A percentile compares a stretch with the other conserved stretches of the same genome.
Conservation (phyloP, 2,329 filamentous ascomycete species). For the Fusarium redolens region DNA sequence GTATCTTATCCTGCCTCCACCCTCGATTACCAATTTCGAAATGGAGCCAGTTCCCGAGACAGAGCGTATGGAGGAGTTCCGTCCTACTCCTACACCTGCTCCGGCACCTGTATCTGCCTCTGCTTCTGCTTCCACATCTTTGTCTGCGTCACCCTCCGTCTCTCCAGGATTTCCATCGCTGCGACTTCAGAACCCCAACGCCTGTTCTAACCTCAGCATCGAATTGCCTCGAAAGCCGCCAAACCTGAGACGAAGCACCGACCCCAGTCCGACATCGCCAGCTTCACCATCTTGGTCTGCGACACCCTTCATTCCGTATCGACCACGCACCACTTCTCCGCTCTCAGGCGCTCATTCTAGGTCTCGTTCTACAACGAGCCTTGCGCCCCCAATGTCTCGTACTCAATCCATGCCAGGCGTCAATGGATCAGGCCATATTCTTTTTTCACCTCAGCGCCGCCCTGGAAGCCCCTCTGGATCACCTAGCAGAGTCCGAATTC, state of each 20-base stretch:
- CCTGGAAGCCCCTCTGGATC: slow-evolving; percentile 66
- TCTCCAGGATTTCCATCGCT: slow-evolving; percentile 66
- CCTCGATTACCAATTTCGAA: slow-evolving; percentile 42
- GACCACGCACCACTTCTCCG: slow-evolving; percentile 71
- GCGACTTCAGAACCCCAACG: slow-evolving; percentile 58
- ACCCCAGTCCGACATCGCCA: slow-evolving; percentile 65
- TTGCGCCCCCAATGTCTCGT: slow-evolving; percentile 68
- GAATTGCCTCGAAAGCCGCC: slow-evolving; percentile 63
- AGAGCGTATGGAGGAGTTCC: slow-evolving; percentile 75
- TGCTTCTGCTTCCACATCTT: slow-evolving; percentile 47
- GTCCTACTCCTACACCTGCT: slow-evolving; percentile 66
- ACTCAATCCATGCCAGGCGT: slow-evolving; percentile 74
- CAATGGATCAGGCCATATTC: slow-evolving; percentile 68
- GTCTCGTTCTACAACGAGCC: slow-evolving; percentile 67
- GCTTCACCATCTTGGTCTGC: slow-evolving; percentile 60
- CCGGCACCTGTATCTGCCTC: slow-evolving; percentile 54
- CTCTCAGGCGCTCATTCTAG: slow-evolving; percentile 67
- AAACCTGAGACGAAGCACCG: slow-evolving; percentile 67
- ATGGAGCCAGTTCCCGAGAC: slow-evolving; percentile 78
- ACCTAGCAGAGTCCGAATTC: slow-evolving; percentile 62
- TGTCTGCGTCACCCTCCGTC: slow-evolving; percentile 52
- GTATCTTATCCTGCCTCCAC: slow-evolving; percentile 19
- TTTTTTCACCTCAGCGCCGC: slow-evolving; percentile 64
- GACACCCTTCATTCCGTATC: slow-evolving; percentile 63
- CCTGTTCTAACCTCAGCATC: slow-evolving; percentile 54